These are phyloP conservation scores for Haplosporangium sp. DNA, from an alignment of 371 early-diverging fungal genomes.

Conservation along the genomic window DNA sequence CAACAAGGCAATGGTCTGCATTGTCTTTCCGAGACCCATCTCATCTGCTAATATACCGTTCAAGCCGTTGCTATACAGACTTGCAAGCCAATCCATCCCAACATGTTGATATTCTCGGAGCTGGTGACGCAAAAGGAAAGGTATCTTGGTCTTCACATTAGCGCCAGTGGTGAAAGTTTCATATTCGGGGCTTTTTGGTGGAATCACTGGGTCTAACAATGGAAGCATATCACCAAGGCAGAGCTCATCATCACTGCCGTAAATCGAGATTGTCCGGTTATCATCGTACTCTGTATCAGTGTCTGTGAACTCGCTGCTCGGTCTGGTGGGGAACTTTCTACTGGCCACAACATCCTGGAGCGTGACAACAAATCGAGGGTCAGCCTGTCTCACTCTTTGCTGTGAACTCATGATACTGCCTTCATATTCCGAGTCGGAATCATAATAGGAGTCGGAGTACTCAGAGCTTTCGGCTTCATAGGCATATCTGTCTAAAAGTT, in stretches of 20 bases:
- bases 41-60: slow-evolving; percentile 99
- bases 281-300: slow-evolving; percentile 55
- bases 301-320: slow-evolving; percentile 53
- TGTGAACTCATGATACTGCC: slow-evolving; percentile 37
- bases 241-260: slow-evolving; percentile 52
- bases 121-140: slow-evolving; percentile 72
- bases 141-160: slow-evolving; percentile 66
- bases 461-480: slow-evolving; percentile 52
- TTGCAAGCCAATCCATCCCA: slow-evolving; percentile 86
- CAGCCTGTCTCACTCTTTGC: slow-evolving; percentile 26
- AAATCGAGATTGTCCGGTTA: slow-evolving; percentile 49
- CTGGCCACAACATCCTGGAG: slow-evolving; percentile 43
- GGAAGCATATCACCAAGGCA: slow-evolving; percentile 49
- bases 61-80: slow-evolving; percentile 91
- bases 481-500: slow-evolving; percentile 53
- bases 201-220: slow-evolving; percentile 35
- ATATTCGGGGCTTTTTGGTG: slow-evolving; percentile 21
- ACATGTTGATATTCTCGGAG: slow-evolving; percentile 84
- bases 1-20: slow-evolving; percentile 94
- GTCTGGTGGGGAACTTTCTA: slow-evolving; percentile 50
- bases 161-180: slow-evolving; percentile 51
- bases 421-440: slow-evolving; percentile 47
- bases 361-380: slow-evolving; percentile 51
- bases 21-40: slow-evolving; percentile 98
- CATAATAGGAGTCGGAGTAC: slow-evolving; percentile 52